phyloP scores from a whole-genome alignment of 1,284 basidiomycete species.

The Porodaedalea pini region DNA sequence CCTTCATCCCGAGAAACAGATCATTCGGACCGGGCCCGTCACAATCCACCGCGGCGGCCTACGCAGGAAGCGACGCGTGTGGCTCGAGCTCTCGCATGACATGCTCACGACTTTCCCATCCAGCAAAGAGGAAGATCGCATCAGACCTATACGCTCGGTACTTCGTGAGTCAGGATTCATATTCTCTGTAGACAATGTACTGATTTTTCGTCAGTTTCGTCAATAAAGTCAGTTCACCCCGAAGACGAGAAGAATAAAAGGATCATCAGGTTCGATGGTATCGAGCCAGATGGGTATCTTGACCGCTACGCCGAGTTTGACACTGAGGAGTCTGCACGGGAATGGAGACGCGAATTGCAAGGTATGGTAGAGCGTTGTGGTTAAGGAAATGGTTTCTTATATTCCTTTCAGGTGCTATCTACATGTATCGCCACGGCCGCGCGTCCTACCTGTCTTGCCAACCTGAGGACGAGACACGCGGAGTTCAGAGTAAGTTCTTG shows the following conservation, averaged over 20 bases:
- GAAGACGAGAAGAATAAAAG: constrained; percentile 43
- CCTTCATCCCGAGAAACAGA: constrained; percentile 28
- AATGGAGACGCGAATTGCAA: constrained; percentile 56
- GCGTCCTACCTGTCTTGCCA: constrained; percentile 32
- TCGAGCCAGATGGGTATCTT: constrained; percentile 26
- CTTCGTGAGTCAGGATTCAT: constrained; percentile 40
- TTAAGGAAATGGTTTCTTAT: background rate
- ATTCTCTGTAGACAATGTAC: constrained; percentile 5
- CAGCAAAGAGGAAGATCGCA: constrained; percentile 51
- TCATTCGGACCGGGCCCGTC: constrained; percentile 54
- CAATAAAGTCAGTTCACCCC: constrained; percentile 40
- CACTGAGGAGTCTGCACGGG: constrained; percentile 55
- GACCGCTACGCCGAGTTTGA: constrained; percentile 48
- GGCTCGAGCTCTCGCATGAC: constrained; percentile 61
- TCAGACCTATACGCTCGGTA: constrained; percentile 50
- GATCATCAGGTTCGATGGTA: constrained; percentile 39
- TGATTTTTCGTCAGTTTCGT: constrained; percentile 36
- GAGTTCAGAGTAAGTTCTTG: constrained; percentile 37
- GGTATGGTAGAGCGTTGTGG: constrained; percentile 29
- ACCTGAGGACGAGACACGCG: constrained; percentile 37
- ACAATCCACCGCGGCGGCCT: constrained; percentile 45
- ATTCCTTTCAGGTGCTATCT: constrained; percentile 39
- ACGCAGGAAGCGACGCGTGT: constrained; percentile 47
- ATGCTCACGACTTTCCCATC: constrained; percentile 59
- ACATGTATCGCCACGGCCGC: constrained; percentile 43